Evolutionary conservation across 108 stramenopile genomes (phyloP).

Genomic region (Nitzschia sp.): DNA sequence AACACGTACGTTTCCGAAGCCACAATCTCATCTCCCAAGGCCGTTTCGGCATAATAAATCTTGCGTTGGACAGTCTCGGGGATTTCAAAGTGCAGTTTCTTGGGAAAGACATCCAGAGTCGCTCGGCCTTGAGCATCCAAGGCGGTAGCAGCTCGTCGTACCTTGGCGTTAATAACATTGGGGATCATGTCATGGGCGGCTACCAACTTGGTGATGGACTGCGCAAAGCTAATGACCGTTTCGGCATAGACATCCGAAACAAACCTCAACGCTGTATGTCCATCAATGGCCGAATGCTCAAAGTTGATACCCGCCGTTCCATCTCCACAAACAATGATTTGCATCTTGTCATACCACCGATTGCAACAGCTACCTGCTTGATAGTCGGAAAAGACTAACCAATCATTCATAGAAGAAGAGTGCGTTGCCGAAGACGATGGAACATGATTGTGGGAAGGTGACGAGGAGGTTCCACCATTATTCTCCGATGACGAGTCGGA

Average conservation of each 20-base stretch:
- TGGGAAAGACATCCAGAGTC: conserved; percentile 62
- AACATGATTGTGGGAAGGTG: background rate
- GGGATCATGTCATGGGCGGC: conserved; percentile 58
- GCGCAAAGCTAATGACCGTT: conserved; percentile 81
- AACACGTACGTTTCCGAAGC: conserved; percentile 70
- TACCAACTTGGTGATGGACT: conserved; percentile 82
- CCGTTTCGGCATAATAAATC: conserved; percentile 82
- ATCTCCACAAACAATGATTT: conserved; percentile 63
- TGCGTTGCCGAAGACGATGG: background rate
- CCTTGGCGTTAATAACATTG: conserved; percentile 63
- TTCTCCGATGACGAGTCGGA: background rate
- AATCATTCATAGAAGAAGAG: background rate
- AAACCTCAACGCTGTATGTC: conserved; percentile 85
- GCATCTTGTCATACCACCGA: conserved; percentile 91
- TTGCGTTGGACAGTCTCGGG: conserved; percentile 54
- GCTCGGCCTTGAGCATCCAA: conserved; percentile 35
- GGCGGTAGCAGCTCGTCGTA: conserved; percentile 48
- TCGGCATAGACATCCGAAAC: conserved; percentile 88
- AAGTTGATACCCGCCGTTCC: conserved; percentile 77
- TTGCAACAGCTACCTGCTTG: conserved; percentile 82
- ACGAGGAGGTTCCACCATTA: background rate
- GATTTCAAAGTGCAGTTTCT: conserved; percentile 75
- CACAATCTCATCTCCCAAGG: conserved; percentile 76
- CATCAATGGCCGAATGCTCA: conserved; percentile 89
- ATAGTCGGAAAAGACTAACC: conserved; percentile 10